Base-by-base conservation (phyloP, 306 rosid genomes). In the Cucurbita argyrosperma region DNA sequence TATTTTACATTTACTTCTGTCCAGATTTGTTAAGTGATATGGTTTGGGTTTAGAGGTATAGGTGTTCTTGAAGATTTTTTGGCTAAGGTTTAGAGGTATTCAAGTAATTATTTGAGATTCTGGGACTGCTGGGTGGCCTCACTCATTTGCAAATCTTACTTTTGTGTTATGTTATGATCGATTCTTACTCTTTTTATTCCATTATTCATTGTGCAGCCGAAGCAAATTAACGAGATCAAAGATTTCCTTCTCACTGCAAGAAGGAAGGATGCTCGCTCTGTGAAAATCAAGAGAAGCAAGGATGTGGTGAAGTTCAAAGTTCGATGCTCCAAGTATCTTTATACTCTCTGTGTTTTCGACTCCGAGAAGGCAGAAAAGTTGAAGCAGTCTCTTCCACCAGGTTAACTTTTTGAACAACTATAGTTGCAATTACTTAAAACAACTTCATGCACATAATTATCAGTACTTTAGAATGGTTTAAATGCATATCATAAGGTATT, bases 241-340 rank as follows among this genome's bases (percentile, higher is more conserved):
- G 88, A 84, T 59, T 84, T 84, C 88, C 85, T 84, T 70, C 82
- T 84, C 50, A 82, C 85, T 2, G 88, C 88, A 1, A 84, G 88
- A 84, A 84, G 88, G 82, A 84, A 84, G 56, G 88, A 84, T 66
- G 85, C 88, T 2, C 85, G 85, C 15, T 84, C 88, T 18, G 88
- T 84, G 80, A 81, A 71, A 38, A 84, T 84, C 55, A 84, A 79
- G 84, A 84, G 70, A 66, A 82, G 80, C 75, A 84, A 79, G 54
- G 84, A 79, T 45, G 88, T 74, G 0, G 85, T 84, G 66, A 84
- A 84, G 84, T 84, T 84, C 76, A 84, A 84, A 76, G 88, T 84
- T 45, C 78, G 85, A 6, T 84, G 85, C 82, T 82, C 88, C 30
- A 84, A 75, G 72, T 84, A 84, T 74, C 85, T 84, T 3, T 84